A percentile compares a stretch with the other conserved stretches of the same genome.
Conservation (phyloP, 805 yeast species). For the Wickerhamiella brachini region DNA sequence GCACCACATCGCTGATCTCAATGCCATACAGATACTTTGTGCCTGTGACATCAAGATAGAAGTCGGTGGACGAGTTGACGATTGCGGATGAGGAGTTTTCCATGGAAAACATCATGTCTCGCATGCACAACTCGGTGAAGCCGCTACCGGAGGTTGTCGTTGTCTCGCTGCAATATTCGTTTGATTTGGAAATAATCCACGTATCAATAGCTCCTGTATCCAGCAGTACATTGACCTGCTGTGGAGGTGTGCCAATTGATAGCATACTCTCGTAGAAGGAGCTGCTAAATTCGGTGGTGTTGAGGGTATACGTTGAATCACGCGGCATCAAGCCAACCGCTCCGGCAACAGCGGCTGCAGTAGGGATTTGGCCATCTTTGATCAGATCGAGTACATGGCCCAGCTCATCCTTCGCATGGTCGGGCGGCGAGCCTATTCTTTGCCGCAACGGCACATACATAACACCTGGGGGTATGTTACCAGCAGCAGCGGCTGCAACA, state of each 20-base stretch:
- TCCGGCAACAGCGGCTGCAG: neutral
- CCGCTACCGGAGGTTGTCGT: slow-evolving; percentile 11
- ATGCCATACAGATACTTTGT: slow-evolving; percentile 32
- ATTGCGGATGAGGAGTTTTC: slow-evolving; percentile 20
- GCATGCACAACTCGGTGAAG: neutral
- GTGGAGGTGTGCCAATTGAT: slow-evolving; percentile 39
- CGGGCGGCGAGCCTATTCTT: neutral
- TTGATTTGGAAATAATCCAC: slow-evolving; percentile 33
- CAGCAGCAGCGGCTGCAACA: neutral
- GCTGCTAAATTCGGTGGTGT: neutral
- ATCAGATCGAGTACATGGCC: neutral
- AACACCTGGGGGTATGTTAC: neutral
- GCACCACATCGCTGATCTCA: slow-evolving; percentile 34
- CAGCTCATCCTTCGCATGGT: neutral
- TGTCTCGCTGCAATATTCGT: slow-evolving; percentile 8
- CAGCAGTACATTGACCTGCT: slow-evolving; percentile 37
- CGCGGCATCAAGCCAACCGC: neutral
- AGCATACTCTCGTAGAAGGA: neutral
- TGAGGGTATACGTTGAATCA: neutral
- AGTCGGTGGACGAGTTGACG: slow-evolving; percentile 10
- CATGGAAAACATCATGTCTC: slow-evolving; percentile 19
- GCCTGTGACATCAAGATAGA: slow-evolving; percentile 28
- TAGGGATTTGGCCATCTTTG: neutral
- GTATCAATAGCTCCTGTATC: slow-evolving; percentile 67
- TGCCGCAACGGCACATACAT: neutral